These are phyloP conservation scores for Penicillium digitatum DNA, from an alignment of 2,329 filamentous ascomycete species.

Conservation along the genomic window DNA sequence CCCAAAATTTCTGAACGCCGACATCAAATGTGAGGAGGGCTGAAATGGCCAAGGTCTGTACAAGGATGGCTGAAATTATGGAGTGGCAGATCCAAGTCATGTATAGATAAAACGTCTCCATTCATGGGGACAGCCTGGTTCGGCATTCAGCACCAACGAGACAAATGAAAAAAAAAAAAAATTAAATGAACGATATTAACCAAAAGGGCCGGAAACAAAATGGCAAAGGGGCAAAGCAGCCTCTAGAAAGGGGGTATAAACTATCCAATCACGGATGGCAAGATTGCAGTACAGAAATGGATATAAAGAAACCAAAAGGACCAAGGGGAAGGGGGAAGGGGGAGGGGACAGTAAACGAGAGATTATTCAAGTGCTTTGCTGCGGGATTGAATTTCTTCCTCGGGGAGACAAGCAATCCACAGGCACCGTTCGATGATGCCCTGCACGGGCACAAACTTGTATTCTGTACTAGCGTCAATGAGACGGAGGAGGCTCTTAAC, in stretches of 20 bases:
- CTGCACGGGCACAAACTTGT: conserved; percentile 55
- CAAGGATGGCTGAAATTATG: not conserved
- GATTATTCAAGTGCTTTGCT: conserved; percentile 44
- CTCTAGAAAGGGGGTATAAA: conserved; percentile 20
- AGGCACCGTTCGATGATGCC: conserved; percentile 60
- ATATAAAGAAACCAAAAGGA: conserved; percentile 7
- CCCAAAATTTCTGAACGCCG: not conserved
- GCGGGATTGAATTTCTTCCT: conserved; percentile 52
- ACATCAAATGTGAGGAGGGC: not conserved
- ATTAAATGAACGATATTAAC: conserved; percentile 14
- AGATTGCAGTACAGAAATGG: conserved; percentile 9
- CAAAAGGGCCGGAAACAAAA: conserved; percentile 18
- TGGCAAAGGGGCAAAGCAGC: conserved; percentile 3
- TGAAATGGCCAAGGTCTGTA: not conserved
- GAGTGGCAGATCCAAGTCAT: not conserved
- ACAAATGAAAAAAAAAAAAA: not conserved
- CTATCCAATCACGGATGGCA: conserved; percentile 17
- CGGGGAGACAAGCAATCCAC: conserved; percentile 59
- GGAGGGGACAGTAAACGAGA: too few species aligned
- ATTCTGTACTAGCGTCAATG: conserved; percentile 61
- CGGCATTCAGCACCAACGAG: not conserved
- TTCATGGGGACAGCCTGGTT: not conserved
- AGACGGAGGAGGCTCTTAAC: conserved; percentile 61
- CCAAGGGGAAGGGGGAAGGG: not conserved
- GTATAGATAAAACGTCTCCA: not conserved